phyloP scores from a whole-genome alignment of 768 basidiomycete genomes.

The Boletus reticulatus region DNA sequence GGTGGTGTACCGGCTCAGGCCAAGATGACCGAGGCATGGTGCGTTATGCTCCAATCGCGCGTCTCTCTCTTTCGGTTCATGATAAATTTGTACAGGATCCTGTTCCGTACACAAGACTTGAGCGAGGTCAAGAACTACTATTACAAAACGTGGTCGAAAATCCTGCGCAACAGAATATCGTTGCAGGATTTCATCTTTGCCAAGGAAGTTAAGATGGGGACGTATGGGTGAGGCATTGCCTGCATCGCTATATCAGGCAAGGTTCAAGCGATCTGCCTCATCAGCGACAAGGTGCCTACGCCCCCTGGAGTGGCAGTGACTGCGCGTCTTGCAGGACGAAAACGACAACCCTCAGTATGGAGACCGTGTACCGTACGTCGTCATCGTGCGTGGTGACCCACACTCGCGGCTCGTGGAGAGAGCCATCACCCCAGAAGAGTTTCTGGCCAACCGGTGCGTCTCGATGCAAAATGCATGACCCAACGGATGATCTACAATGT shows the following conservation, averaged over 20 bases:
- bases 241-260: not conserved
- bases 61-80: not conserved
- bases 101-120: constrained; percentile 90
- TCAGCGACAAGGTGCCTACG: constrained; percentile 78
- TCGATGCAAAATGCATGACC: not conserved
- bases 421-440: constrained; percentile 67
- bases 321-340: constrained; percentile 71
- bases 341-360: constrained; percentile 88
- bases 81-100: constrained; percentile 54
- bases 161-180: constrained; percentile 76
- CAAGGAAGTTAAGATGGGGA: constrained; percentile 91
- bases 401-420: constrained; percentile 69
- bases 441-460: constrained; percentile 61
- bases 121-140: constrained; percentile 90
- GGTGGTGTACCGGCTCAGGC: constrained; percentile 89
- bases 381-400: constrained; percentile 69
- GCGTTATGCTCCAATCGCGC: not conserved
- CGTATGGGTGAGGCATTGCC: constrained; percentile 64
- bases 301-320: constrained; percentile 93
- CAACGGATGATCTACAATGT: not conserved
- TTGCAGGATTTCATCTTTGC: constrained; percentile 95
- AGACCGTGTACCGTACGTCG: constrained; percentile 90
- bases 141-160: constrained; percentile 76
- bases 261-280: not conserved
- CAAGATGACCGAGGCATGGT: constrained; percentile 87